A percentile compares a stretch with the other conserved stretches of the same genome.
Evolutionary conservation across 2,329 filamentous ascomycete genomes (phyloP).

Genomic region (Hypoxylon sp.): DNA sequence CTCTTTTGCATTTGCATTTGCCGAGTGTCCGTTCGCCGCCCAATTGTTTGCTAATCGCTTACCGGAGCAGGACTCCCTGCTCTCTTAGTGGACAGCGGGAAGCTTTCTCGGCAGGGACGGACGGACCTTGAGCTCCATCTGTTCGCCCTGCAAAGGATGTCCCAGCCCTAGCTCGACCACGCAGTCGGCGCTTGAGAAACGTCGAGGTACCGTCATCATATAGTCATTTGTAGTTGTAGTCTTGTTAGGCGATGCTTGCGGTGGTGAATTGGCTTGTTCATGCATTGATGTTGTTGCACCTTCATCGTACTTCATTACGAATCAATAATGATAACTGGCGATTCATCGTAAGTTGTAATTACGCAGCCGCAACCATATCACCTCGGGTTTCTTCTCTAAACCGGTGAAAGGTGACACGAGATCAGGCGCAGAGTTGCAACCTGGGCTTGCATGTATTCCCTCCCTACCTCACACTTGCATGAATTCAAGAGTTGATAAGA

Average conservation of each 20-base stretch:
- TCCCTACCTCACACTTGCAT: slow-evolving; percentile 22
- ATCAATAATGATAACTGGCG: slow-evolving; percentile 11
- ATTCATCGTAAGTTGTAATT: slow-evolving; percentile 12
- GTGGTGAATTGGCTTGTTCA: slow-evolving; percentile 15
- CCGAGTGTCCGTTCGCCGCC: slow-evolving; percentile 11
- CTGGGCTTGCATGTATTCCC: slow-evolving; percentile 25
- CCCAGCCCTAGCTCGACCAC: too few relatives aligned
- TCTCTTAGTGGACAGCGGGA: slow-evolving; percentile 5
- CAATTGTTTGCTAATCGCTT: slow-evolving; percentile 20
- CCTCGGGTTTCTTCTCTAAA: slow-evolving; percentile 1
- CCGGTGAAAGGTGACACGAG: slow-evolving; percentile 25
- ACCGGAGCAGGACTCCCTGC: slow-evolving; percentile 7
- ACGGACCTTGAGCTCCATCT: too few relatives aligned
- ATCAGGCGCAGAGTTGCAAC: slow-evolving; percentile 20
- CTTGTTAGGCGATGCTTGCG: background rate
- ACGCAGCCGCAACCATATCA: slow-evolving; percentile 7
- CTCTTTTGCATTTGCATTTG: slow-evolving; percentile 16
- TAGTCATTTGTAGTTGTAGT: slow-evolving; percentile 21
- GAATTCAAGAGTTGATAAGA: too few relatives aligned
- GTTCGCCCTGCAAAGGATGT: too few relatives aligned
- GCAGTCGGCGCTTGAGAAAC: too few relatives aligned
- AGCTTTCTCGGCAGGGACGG: slow-evolving; percentile 9
- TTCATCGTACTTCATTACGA: slow-evolving; percentile 16
- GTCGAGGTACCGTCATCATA: slow-evolving; percentile 22
- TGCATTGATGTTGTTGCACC: slow-evolving; percentile 14